Evolutionary conservation across 2,329 filamentous ascomycete species (phyloP), one percentile per base, ranked within the genome.

Genomic region (Paecilomyces variotii): DNA sequence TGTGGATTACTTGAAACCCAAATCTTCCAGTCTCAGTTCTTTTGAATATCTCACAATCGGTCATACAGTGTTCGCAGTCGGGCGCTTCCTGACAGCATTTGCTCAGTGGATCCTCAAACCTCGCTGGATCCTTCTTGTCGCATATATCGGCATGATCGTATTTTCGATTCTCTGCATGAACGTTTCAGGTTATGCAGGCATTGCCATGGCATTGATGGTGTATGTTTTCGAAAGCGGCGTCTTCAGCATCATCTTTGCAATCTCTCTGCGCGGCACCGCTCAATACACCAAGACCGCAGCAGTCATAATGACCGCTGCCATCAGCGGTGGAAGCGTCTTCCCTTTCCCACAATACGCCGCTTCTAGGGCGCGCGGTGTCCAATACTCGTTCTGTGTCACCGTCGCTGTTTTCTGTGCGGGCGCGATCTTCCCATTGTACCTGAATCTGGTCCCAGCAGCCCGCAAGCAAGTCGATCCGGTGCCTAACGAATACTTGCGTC

Each of bases 181-280:
- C 58, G 72, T 78, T 1, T 67, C 70, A 2, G 80, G 79, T 9
- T 63, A 72, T 3, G 67, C 74, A 0, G 80, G 77, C 4, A 72
- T 82, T 2, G 74, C 76, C 1, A 76, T 81, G 67, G 70, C 79
- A 12, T 72, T 83, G 56, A 71, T 86, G 62, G 65, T 82, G 53
- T 84, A 81, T 66, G 80, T 85, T 62, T 84, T 85, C 63, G 82
- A 86, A 70, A 83, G 82, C 9, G 83, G 84, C 3, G 73, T 82
- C 2, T 87, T 86, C 70, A 77, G 80, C 49, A 79, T 84, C 54
- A 81, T 85, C 57, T 87, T 82, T 62, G 82, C 81, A 11, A 81
- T 84, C 61, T 74, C 77, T 2, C 74, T 87, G 9, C 82, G 84
- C 25, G 84, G 84, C 7, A 76, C 84, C 62, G 84, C 82, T 4